Evolutionary conservation across 129 eudicot species (phyloP).

Genomic region (Lactuca saligna): DNA sequence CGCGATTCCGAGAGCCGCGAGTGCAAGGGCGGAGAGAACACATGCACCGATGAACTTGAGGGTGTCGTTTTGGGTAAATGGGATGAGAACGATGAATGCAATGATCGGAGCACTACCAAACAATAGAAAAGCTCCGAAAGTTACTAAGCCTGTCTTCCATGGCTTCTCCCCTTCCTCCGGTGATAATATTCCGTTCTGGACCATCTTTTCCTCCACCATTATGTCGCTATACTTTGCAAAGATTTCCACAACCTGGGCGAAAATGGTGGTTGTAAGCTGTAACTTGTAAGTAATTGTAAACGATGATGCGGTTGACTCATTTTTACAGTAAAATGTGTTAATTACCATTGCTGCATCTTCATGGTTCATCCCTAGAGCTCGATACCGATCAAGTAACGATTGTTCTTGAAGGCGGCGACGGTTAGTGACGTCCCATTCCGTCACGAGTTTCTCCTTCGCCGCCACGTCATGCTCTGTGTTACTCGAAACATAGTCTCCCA

Average conservation of each 20-base stretch:
- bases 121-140: conserved; percentile 58
- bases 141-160: conserved; percentile 79
- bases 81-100: conserved; percentile 75
- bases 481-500: conserved; percentile 75
- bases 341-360: conserved; percentile 59
- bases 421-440: conserved; percentile 69
- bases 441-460: conserved; percentile 56
- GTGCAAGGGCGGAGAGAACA: conserved; percentile 57
- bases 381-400: conserved; percentile 49
- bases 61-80: conserved; percentile 58
- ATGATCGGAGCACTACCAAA: conserved; percentile 79
- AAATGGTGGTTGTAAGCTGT: neutral
- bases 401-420: conserved; percentile 32
- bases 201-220: conserved; percentile 66
- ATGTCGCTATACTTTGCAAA: conserved; percentile 69
- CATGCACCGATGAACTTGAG: conserved; percentile 71
- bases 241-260: conserved; percentile 53
- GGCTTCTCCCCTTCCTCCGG: conserved; percentile 67
- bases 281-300: neutral
- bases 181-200: conserved; percentile 49
- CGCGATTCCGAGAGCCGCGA: conserved; percentile 58
- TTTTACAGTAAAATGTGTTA: too few relatives aligned
- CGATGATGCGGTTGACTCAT: neutral
- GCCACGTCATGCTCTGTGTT: conserved; percentile 74
- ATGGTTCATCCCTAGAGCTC: conserved; percentile 58